Conservation (phyloP, 768 basidiomycete genomes). For the Rhodocollybia butyracea region DNA sequence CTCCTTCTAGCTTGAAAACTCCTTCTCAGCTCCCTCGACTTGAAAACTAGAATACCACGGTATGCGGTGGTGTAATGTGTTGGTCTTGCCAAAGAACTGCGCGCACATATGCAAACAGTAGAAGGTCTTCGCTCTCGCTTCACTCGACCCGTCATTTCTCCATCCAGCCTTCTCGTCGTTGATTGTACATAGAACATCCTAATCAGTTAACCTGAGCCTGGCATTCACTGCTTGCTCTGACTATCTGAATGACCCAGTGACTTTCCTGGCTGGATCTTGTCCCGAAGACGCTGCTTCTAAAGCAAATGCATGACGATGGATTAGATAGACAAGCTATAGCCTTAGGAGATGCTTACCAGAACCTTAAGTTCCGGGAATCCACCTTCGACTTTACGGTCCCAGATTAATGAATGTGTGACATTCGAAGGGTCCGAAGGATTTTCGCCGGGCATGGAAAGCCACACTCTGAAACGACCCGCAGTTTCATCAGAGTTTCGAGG, state of each 20-base stretch:
- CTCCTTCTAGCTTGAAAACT: too few species aligned
- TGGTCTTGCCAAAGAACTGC: too few species aligned
- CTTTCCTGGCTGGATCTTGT: slow-evolving; percentile 75
- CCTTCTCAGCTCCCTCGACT: too few species aligned
- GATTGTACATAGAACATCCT: too few species aligned
- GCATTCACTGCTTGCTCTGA: slow-evolving; percentile 20
- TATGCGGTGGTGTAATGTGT: too few species aligned
- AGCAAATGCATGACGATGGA: slow-evolving; percentile 6
- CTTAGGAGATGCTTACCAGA: slow-evolving; percentile 47
- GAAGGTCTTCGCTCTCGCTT: too few species aligned
- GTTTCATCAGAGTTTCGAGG: slow-evolving; percentile 81
- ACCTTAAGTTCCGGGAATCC: slow-evolving; percentile 90
- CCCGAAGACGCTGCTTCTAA: slow-evolving; percentile 88
- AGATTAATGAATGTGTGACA: slow-evolving; percentile 42
- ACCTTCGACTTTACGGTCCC: slow-evolving; percentile 90
- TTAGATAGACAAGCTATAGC: neutral
- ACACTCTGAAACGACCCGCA: slow-evolving; percentile 87
- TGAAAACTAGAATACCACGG: too few species aligned
- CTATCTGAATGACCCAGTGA: slow-evolving; percentile 89
- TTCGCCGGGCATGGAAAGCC: slow-evolving; percentile 49
- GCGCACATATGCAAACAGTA: too few species aligned
- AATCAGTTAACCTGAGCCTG: too few species aligned
- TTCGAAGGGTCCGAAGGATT: neutral
- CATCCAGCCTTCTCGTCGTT: too few species aligned
- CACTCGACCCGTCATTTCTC: too few species aligned